Percentiles rank a stretch among this genome's conserved stretches.
These are phyloP conservation scores for Bonnemaisonia californica DNA, from an alignment of 31 red algal species.

Conservation along the genomic window DNA sequence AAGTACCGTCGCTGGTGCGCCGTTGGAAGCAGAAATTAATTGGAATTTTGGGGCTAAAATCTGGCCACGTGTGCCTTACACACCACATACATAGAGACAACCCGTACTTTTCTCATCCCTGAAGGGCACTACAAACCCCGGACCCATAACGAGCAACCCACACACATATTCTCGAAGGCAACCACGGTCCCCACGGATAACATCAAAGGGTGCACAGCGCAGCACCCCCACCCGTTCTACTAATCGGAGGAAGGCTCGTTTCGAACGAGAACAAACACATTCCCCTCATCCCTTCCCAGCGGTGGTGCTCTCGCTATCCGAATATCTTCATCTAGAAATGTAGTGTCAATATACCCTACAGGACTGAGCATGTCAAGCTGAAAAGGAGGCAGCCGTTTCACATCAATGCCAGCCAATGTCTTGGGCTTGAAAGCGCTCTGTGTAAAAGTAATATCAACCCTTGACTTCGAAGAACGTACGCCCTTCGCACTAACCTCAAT, in stretches of 20 bases:
- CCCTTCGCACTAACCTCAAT: conserved; percentile 43
- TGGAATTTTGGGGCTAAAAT: too few relatives aligned
- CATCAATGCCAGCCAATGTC: conserved; percentile 20
- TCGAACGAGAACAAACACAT: conserved; percentile 17
- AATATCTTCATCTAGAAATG: conserved; percentile 39
- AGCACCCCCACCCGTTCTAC: too few relatives aligned
- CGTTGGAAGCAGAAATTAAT: too few relatives aligned
- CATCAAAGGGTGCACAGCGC: too few relatives aligned
- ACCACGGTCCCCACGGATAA: too few relatives aligned
- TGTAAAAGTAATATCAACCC: conserved; percentile 48
- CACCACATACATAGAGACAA: too few relatives aligned
- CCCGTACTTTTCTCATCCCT: too few relatives aligned
- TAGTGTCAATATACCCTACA: conserved; percentile 44
- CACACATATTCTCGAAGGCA: too few relatives aligned
- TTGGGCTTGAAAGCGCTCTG: conserved; percentile 22
- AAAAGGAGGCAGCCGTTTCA: conserved; percentile 1
- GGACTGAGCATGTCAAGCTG: conserved; percentile 16
- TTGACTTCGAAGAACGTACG: background rate
- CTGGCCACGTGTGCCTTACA: too few relatives aligned
- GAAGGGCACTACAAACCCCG: too few relatives aligned
- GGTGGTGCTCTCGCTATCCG: conserved; percentile 24
- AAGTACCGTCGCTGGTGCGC: too few relatives aligned
- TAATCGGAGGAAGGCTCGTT: background rate
- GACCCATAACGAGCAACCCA: too few relatives aligned
- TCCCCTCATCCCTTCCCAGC: background rate